These are phyloP conservation scores for Juncus inflexus DNA, from an alignment of 176 grass and related monocot genomes.

Conservation along the genomic window DNA sequence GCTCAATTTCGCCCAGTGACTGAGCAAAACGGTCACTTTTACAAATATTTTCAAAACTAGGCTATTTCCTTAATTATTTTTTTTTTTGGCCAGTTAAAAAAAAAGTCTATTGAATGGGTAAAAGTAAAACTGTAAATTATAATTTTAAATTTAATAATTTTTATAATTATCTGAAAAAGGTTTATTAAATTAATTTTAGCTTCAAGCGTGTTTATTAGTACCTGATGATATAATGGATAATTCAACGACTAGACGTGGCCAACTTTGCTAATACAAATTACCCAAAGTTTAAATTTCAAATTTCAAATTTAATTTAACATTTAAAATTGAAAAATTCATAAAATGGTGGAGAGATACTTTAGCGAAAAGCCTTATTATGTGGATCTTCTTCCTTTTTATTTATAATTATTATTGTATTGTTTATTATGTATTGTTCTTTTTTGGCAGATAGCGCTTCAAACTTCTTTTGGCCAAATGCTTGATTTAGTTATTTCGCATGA, in stretches of 20 bases:
- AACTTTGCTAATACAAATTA: constrained; percentile 46
- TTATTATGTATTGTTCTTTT: background rate
- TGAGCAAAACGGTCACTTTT: too few species aligned
- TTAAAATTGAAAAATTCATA: constrained; percentile 27
- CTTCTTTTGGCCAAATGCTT: constrained; percentile 89
- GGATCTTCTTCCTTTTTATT: constrained; percentile 44
- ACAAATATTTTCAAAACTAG: too few species aligned
- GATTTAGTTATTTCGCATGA: constrained; percentile 90
- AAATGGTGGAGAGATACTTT: constrained; percentile 63
- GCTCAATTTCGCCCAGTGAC: too few species aligned
- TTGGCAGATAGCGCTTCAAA: constrained; percentile 83
- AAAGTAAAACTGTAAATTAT: too few species aligned
- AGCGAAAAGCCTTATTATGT: constrained; percentile 82
- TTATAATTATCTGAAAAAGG: too few species aligned
- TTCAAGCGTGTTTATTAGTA: constrained; percentile 51
- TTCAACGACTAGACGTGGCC: constrained; percentile 48
- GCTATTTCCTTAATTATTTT: too few species aligned
- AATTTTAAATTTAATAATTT: too few species aligned
- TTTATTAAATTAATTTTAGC: constrained; percentile 34
- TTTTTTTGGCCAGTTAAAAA: too few species aligned
- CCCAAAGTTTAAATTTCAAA: constrained; percentile 24
- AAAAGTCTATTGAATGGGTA: constrained; percentile 43
- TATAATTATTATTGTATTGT: too few species aligned
- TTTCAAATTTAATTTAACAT: too few species aligned
- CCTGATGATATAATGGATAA: constrained; percentile 69